Evolutionary conservation across 192 early-diverging fungal species (phyloP).

Genomic region (Umbelopsis sp.): DNA sequence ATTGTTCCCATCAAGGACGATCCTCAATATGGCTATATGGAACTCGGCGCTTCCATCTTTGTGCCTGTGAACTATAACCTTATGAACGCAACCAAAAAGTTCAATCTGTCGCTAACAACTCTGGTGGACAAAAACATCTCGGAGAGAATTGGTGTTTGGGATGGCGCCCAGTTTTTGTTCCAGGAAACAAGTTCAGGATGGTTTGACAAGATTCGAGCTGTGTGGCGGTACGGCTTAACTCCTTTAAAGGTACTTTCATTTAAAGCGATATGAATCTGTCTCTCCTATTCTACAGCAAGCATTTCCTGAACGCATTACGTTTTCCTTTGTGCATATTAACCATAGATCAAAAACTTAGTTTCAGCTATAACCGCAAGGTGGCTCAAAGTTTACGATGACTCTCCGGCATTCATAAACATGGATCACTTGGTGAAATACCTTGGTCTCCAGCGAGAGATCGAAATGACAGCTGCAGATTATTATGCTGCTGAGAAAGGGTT

Average conservation of each 20-base stretch:
- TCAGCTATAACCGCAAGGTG: slow-evolving; percentile 27
- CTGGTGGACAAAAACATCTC: slow-evolving; percentile 30
- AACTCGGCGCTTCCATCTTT: slow-evolving; percentile 69
- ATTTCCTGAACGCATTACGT: not conserved
- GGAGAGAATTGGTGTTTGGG: slow-evolving; percentile 41
- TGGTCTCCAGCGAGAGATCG: slow-evolving; percentile 26
- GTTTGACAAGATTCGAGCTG: slow-evolving; percentile 41
- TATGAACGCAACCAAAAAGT: slow-evolving; percentile 48
- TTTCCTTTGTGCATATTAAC: not conserved
- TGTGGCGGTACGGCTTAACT: slow-evolving; percentile 48
- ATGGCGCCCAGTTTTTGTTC: slow-evolving; percentile 55
- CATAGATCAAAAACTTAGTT: slow-evolving; percentile 36
- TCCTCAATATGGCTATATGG: slow-evolving; percentile 36
- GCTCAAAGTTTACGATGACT: slow-evolving; percentile 38
- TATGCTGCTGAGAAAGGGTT: slow-evolving; percentile 40
- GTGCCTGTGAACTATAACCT: slow-evolving; percentile 58
- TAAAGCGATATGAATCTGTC: not conserved
- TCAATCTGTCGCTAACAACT: slow-evolving; percentile 46
- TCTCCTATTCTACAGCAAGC: no score
- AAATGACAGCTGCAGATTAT: slow-evolving; percentile 37
- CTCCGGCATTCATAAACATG: slow-evolving; percentile 36
- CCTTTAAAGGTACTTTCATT: slow-evolving; percentile 44
- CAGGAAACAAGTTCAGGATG: slow-evolving; percentile 44
- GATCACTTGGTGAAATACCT: slow-evolving; percentile 27
- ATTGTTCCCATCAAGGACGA: slow-evolving; percentile 32